Percentiles rank a stretch among this genome's conserved stretches.
phyloP scores from a whole-genome alignment of 768 basidiomycete genomes.

The Tephrocybe sp. region DNA sequence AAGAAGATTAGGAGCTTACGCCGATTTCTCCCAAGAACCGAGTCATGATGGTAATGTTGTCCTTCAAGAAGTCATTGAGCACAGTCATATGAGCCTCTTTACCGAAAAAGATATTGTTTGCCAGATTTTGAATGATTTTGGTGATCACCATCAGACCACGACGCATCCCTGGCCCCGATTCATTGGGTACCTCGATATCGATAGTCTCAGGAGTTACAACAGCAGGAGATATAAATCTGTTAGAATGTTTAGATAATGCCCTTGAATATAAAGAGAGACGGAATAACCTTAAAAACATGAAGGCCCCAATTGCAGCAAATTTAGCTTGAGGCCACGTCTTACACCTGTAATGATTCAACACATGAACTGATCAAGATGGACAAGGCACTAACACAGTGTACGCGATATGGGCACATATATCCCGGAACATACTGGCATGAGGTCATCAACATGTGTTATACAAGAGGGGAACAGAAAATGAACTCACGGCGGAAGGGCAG shows the following conservation, averaged over 20 bases:
- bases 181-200: constrained; percentile 77
- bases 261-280: neutral
- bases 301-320: constrained; percentile 82
- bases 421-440: constrained; percentile 90
- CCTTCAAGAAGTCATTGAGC: constrained; percentile 72
- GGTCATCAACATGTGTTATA: constrained; percentile 11
- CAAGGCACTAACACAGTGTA: constrained; percentile 62
- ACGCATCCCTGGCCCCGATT: constrained; percentile 56
- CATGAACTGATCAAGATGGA: neutral
- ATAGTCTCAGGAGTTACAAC: constrained; percentile 84
- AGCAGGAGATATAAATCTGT: constrained; percentile 88
- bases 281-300: constrained; percentile 81
- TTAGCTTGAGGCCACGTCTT: constrained; percentile 78
- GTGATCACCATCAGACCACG: constrained; percentile 85
- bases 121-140: constrained; percentile 90
- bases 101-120: constrained; percentile 92
- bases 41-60: constrained; percentile 72
- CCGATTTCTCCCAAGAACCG: constrained; percentile 76
- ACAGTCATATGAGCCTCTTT: constrained; percentile 87
- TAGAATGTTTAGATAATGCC: neutral
- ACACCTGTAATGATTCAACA: constrained; percentile 33
- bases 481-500: constrained; percentile 74
- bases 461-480: neutral
- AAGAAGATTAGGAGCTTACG: constrained; percentile 37
- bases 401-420: constrained; percentile 82